Conservation (phyloP, 441 rosid genomes). For the Jatropha podagrica region DNA sequence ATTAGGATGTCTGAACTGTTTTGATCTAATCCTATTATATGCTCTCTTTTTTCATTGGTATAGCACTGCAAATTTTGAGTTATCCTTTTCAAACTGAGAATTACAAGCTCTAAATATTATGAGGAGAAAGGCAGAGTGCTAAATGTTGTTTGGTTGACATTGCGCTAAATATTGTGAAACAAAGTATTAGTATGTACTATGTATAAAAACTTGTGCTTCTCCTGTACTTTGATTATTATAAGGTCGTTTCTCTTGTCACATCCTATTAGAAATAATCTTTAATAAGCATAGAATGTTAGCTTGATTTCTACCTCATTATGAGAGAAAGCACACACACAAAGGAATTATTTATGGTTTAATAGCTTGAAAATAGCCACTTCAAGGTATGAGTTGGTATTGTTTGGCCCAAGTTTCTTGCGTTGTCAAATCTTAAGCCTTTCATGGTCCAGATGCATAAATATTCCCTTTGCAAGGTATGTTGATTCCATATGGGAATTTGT, state of each 20-base stretch:
- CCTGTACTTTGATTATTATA: not conserved
- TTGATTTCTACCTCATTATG: not conserved
- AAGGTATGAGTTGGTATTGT: not conserved
- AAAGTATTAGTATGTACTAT: not conserved
- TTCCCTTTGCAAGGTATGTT: not conserved
- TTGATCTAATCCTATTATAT: not conserved
- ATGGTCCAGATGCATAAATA: not conserved
- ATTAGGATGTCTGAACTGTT: not conserved
- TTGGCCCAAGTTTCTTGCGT: not conserved
- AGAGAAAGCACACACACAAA: not conserved
- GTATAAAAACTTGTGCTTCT: not conserved
- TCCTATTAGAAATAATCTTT: not conserved
- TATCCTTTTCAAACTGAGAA: conserved; percentile 1
- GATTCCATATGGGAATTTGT: not conserved
- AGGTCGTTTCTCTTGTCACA: not conserved
- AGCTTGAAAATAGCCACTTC: not conserved
- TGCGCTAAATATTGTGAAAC: not conserved
- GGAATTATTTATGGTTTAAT: not conserved
- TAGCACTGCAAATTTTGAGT: not conserved
- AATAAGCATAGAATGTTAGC: not conserved
- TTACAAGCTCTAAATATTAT: not conserved
- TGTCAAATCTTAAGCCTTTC: not conserved
- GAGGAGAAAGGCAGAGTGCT: not conserved
- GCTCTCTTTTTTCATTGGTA: not conserved
- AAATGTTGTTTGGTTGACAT: not conserved